Conservation (phyloP, 2,329 filamentous ascomycete genomes). For the Coniochaeta ligniaria region DNA sequence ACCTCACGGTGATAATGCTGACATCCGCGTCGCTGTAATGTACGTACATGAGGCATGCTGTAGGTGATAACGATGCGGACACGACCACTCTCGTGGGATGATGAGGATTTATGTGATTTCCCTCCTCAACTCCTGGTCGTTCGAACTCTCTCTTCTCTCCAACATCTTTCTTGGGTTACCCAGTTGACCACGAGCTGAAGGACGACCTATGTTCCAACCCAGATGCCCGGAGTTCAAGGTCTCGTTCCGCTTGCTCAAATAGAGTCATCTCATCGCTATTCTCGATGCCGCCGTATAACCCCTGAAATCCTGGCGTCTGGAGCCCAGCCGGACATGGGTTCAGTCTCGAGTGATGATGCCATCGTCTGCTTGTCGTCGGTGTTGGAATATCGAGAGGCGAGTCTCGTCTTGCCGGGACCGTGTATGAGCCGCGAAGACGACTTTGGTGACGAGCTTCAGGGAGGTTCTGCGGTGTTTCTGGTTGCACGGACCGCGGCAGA, state of each 20-base stretch:
- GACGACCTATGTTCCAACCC: neutral
- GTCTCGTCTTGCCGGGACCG: constrained; percentile 26
- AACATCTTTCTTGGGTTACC: neutral
- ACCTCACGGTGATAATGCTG: neutral
- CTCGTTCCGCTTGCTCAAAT: constrained; percentile 17
- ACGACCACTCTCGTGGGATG: too few species aligned
- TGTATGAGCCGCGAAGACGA: constrained; percentile 33
- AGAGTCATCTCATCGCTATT: constrained; percentile 35
- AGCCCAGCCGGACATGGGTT: constrained; percentile 29
- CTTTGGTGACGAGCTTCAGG: constrained; percentile 40
- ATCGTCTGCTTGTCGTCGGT: constrained; percentile 10
- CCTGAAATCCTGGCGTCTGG: constrained; percentile 33
- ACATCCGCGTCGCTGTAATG: neutral
- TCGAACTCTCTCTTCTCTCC: neutral
- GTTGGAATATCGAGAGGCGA: constrained; percentile 10
- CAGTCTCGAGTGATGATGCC: constrained; percentile 15
- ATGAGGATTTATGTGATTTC: neutral
- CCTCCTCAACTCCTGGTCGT: neutral
- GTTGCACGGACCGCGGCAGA: constrained; percentile 33
- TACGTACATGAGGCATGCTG: too few species aligned
- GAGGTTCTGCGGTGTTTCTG: constrained; percentile 43
- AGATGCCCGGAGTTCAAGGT: neutral
- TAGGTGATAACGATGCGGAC: neutral
- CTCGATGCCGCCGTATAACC: constrained; percentile 40
- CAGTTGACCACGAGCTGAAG: neutral